Base-by-base conservation (phyloP, 805 yeast species). In the Yamadazyma kitorensis region DNA sequence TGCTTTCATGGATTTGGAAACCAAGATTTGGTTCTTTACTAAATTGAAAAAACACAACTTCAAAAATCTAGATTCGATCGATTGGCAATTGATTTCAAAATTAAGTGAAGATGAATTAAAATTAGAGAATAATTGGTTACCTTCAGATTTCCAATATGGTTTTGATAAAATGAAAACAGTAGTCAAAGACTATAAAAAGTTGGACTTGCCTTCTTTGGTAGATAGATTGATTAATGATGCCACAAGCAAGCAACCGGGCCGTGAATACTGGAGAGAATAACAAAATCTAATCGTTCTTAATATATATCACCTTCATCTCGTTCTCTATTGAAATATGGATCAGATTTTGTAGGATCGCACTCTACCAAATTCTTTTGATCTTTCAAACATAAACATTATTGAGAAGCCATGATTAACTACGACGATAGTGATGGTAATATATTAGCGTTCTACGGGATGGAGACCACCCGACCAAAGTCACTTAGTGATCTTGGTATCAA, bases 141-240 rank as follows among this genome's bases (percentile, higher is more conserved):
- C 81, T 1, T 49, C 69, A 2, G 93, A 85, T 55, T 69, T 83
- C 41, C 69, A 70, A 40, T 64, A 70, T 11, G 78, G 79, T 27
- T 83, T 78, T 49, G 85, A 78, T 36, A 73, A 71, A 40, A 68
- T 82, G 75, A 72, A 74, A 46, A 45, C 68, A 6, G 59, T 70
- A 4, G 59, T 80, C 9, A 68, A 75, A 34, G 82, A 76, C 36
- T 39, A 45, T 30, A 40, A 39, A 26, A 41, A 39, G 17, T 27
- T 44, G 15, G 13, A 37, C 1, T 47, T 54, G 19, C 39, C 35
- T 11, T 41, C 37, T 5, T 38, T 49, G 12, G 18, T 54, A 11
- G 43, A 42, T 9, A 40, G 36, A 13, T 35, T 52, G 5, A 40
- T 51, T 14, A 16, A 30, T 6, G 37, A 34, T 16, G 14, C 17